phyloP scores from a whole-genome alignment of 139 green algal genomes.

The Auxenochlorella pyrenoidosa region DNA sequence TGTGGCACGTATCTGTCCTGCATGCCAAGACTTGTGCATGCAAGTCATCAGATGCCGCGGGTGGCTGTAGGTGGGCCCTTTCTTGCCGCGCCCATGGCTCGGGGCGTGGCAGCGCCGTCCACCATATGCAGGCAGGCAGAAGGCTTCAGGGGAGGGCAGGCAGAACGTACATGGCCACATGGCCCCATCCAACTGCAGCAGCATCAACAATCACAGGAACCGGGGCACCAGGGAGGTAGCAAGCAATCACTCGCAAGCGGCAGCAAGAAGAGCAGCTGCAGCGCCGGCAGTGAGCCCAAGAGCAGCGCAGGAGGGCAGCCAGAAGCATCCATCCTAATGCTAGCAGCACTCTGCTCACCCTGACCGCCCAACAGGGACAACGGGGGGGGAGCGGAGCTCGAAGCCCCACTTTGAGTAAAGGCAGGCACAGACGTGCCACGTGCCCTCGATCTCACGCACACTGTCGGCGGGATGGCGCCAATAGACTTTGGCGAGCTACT shows the following conservation, averaged over 20 bases:
- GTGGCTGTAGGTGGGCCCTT: slow-evolving; percentile 37
- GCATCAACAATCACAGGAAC: background rate
- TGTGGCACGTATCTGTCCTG: slow-evolving; percentile 33
- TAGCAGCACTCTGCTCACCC: too few species aligned
- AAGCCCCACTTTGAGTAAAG: too few species aligned
- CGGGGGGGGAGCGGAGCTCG: too few species aligned
- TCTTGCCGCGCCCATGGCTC: slow-evolving; percentile 32
- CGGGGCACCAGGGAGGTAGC: background rate
- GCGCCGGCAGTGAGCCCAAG: background rate
- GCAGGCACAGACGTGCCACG: too few species aligned
- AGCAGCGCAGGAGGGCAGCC: too few species aligned
- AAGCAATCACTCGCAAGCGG: background rate
- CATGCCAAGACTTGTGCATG: slow-evolving; percentile 6
- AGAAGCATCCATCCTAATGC: too few species aligned
- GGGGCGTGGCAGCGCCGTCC: slow-evolving; percentile 19
- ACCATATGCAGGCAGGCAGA: background rate
- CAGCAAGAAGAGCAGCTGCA: too few species aligned
- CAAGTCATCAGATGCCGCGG: slow-evolving; percentile 5
- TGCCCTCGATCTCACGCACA: too few species aligned
- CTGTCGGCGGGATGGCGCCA: too few species aligned
- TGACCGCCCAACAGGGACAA: too few species aligned
- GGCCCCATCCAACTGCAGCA: background rate
- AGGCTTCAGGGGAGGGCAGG: too few species aligned
- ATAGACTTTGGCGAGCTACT: too few species aligned
- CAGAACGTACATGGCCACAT: background rate